phyloP scores from a whole-genome alignment of 441 rosid genomes.

The Euphorbia corollata region DNA sequence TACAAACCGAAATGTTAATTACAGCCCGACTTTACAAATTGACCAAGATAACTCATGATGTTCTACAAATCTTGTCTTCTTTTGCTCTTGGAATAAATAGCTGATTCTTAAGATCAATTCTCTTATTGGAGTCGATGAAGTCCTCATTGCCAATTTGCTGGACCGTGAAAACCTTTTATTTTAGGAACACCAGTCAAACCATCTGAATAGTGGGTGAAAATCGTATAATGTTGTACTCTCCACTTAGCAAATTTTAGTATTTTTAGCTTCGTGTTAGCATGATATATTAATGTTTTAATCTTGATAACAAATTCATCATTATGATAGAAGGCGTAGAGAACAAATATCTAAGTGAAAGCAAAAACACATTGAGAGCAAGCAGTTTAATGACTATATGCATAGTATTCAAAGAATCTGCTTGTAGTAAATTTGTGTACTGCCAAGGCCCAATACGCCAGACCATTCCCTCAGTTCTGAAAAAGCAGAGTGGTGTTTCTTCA shows the following conservation, averaged over 20 bases:
- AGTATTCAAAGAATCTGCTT: background rate
- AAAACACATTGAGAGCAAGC: background rate
- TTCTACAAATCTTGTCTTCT: background rate
- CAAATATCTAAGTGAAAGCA: background rate
- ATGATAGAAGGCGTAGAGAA: background rate
- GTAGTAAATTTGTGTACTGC: background rate
- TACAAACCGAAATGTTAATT: no score
- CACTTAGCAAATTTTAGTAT: background rate
- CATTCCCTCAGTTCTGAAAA: background rate
- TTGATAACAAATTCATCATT: background rate
- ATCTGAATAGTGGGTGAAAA: background rate
- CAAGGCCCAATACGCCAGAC: background rate
- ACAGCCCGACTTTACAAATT: no score
- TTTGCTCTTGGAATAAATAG: background rate
- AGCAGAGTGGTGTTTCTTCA: background rate
- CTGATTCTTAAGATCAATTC: background rate
- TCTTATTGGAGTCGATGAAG: background rate
- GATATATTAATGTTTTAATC: background rate
- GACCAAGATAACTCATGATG: background rate
- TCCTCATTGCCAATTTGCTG: background rate
- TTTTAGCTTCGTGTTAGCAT: background rate
- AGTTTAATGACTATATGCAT: background rate
- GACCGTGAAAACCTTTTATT: background rate
- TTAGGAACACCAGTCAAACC: background rate
- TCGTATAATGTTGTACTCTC: background rate